These are phyloP conservation scores for Cryptosporidium parvum DNA, from an alignment of 169 alveolate species.

Conservation along the genomic window DNA sequence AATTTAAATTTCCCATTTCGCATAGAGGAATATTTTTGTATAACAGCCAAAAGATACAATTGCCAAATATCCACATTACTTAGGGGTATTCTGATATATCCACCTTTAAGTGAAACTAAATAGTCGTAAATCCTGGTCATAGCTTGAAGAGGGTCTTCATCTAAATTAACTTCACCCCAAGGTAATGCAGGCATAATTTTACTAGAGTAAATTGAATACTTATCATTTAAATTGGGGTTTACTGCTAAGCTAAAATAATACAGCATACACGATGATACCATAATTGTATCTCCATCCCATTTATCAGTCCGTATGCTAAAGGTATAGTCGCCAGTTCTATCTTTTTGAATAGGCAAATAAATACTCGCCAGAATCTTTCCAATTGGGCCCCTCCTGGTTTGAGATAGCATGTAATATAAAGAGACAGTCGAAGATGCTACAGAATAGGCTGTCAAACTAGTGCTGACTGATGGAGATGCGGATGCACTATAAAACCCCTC, in stretches of 20 bases:
- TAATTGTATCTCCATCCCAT: slow-evolving; percentile 70
- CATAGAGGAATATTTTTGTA: slow-evolving; percentile 15
- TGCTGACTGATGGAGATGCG: slow-evolving; percentile 71
- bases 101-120: slow-evolving; percentile 38
- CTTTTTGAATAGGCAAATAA: slow-evolving; percentile 34
- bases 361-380: slow-evolving; percentile 62
- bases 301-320: slow-evolving; percentile 22
- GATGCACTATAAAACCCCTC: slow-evolving; percentile 61
- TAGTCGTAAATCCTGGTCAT: slow-evolving; percentile 32
- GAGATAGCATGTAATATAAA: slow-evolving; percentile 59
- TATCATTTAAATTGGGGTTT: slow-evolving; percentile 33
- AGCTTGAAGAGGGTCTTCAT: slow-evolving; percentile 38
- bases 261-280: slow-evolving; percentile 54
- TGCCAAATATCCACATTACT: slow-evolving; percentile 70
- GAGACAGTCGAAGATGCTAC: slow-evolving; percentile 39
- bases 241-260: slow-evolving; percentile 59
- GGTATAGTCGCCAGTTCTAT: slow-evolving; percentile 41
- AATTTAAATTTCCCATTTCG: slow-evolving; percentile 25
- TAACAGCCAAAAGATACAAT: slow-evolving; percentile 37
- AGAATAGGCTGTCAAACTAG: slow-evolving; percentile 50
- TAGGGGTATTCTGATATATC: slow-evolving; percentile 28
- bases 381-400: slow-evolving; percentile 36
- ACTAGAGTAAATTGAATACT: slow-evolving; percentile 20
- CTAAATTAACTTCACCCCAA: slow-evolving; percentile 34
- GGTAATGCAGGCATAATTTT: slow-evolving; percentile 24